phyloP scores from a whole-genome alignment of 73 alveolate species.

The Breviolum minutum region DNA sequence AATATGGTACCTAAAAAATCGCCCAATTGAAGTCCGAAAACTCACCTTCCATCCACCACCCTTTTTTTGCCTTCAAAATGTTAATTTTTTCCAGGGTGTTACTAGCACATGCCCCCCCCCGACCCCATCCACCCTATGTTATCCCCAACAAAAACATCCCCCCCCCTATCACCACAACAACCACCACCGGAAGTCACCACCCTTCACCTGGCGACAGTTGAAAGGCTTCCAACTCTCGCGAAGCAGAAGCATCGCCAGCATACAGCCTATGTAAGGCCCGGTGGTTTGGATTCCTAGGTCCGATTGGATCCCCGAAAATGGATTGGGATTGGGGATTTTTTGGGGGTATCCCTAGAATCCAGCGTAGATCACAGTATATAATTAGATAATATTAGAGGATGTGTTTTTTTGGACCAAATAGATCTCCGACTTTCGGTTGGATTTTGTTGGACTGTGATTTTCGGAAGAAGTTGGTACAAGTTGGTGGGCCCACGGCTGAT shows the following conservation, averaged over 20 bases:
- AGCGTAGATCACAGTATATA: not conserved
- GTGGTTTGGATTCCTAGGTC: not conserved
- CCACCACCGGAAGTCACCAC: not conserved
- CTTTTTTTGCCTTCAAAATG: no score
- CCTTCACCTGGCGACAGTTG: slow-evolving; percentile 31
- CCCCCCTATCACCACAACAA: not conserved
- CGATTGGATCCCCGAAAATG: no score
- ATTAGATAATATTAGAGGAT: no score
- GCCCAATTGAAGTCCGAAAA: no score
- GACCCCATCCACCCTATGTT: no score
- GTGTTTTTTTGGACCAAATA: not conserved
- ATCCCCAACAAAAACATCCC: not conserved
- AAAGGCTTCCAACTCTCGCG: slow-evolving; percentile 36
- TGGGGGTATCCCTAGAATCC: no score
- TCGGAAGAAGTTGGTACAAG: not conserved
- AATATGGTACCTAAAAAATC: no score
- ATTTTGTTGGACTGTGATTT: not conserved
- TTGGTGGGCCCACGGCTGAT: no score
- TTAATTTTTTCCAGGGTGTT: not conserved
- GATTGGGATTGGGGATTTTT: no score
- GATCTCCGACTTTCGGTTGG: not conserved
- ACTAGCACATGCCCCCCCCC: not conserved
- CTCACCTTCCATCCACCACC: not conserved
- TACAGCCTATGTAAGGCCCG: slow-evolving; percentile 28
- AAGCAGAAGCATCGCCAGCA: not conserved